Base-by-base conservation (phyloP, 2,329 filamentous ascomycete species). In the Sclerotinia borealis region DNA sequence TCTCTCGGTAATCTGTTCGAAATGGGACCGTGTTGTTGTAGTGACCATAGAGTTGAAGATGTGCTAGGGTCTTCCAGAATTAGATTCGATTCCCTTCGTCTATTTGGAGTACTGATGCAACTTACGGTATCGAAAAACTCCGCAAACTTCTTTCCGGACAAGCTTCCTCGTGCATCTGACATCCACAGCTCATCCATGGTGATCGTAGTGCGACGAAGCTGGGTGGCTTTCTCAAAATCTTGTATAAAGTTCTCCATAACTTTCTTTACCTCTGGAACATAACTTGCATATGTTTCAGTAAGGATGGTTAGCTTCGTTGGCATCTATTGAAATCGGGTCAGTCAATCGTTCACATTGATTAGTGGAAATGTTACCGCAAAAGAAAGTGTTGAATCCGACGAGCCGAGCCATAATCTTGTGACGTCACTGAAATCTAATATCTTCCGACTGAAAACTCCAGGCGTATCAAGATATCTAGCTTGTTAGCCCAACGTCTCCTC, bases 391-490 rank as follows among this genome's bases (percentile, higher is more conserved):
- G 27, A 13, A 34, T 45, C 4, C 22, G 39, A 34, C n/a, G 47
- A 17, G 5, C 39, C 27, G 22, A 63, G 34, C 67, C 67, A 69
- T 25, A 27, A 17, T 22, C 25, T 59, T 2, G 61, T 63, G 25
- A 64, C 19, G 3, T 22, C 4, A 11, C 39, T 31, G 1, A 68
- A 63, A 7, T 64, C 60, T 17, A 31, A 41, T 25, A 69, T 61
- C 27, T 67, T 62, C 0, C 69, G 64, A 56, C 60, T 50, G 37
- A 70, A 70, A 25, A 64, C 51, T 1, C 66, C 67, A 25, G 66
- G 65, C 17, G 66, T 69, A 34, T 70, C 69, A 34, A 69, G 63
- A 27, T 50, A 25, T 31, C 66, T 70, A 41, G 13, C 37, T 25
- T 1, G 7, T 65, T 48, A 65, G 39, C 43, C 15, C 19, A 36